A percentile compares a stretch with the other conserved stretches of the same genome.
Conservation (phyloP, 2,329 filamentous ascomycete species). For the Aspergillus viridinutans region DNA sequence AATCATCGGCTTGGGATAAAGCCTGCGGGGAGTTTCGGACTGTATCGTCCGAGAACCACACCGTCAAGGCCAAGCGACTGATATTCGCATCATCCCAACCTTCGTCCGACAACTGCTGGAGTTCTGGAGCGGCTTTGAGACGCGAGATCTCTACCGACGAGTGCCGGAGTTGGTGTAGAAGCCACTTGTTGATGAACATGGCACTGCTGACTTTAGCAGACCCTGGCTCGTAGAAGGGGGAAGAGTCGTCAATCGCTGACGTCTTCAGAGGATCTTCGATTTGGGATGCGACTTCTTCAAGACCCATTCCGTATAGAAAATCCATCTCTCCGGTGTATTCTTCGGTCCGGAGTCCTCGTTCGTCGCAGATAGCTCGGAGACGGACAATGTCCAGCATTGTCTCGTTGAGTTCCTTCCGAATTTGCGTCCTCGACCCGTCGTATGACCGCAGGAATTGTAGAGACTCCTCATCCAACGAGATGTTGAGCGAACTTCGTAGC, state of each 20-base stretch:
- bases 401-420: conserved; percentile 19
- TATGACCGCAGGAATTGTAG: conserved; percentile 21
- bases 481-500: conserved; percentile 6
- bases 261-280: conserved; percentile 17
- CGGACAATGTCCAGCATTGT: conserved; percentile 14
- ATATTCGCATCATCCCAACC: conserved; percentile 18
- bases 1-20: neutral
- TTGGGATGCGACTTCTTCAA: conserved; percentile 1
- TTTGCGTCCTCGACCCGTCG: conserved; percentile 14
- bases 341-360: conserved; percentile 10
- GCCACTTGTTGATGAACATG: conserved; percentile 28
- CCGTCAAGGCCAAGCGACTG: conserved; percentile 17
- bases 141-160: conserved; percentile 24
- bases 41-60: conserved; percentile 22
- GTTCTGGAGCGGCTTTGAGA: conserved; percentile 18
- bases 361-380: conserved; percentile 17
- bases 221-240: conserved; percentile 18
- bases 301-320: conserved; percentile 1
- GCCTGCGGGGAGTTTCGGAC: neutral
- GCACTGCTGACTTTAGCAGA: conserved; percentile 11
- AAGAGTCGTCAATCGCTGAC: conserved; percentile 12
- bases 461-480: conserved; percentile 19
- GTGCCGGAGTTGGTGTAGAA: conserved; percentile 28
- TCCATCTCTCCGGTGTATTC: neutral
- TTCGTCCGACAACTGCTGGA: conserved; percentile 11